Evolutionary conservation across 2,329 filamentous ascomycete species (phyloP).

Genomic region (Ploettnerulaceae sp.): DNA sequence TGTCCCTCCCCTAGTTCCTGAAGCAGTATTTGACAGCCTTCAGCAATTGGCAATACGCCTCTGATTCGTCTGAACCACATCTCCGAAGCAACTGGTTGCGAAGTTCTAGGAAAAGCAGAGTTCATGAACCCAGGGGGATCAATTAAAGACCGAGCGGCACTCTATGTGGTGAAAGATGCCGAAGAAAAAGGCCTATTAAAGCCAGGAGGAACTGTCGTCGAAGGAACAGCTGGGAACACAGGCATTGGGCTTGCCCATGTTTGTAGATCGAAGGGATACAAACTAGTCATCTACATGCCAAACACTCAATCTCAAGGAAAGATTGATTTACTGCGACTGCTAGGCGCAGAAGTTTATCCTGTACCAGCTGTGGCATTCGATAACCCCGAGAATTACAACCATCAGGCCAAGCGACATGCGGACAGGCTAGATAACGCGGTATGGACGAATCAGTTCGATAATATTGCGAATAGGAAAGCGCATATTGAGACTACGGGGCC

Average conservation of each 20-base stretch:
- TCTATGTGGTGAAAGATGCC: slow-evolving; percentile 90
- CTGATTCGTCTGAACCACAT: slow-evolving; percentile 85
- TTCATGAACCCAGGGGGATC: slow-evolving; percentile 98
- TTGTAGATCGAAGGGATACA: slow-evolving; percentile 86
- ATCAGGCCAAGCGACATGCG: slow-evolving; percentile 89
- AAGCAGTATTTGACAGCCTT: slow-evolving; percentile 11
- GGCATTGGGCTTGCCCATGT: slow-evolving; percentile 97
- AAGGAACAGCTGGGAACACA: slow-evolving; percentile 96
- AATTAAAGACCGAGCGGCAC: slow-evolving; percentile 92
- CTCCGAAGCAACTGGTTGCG: slow-evolving; percentile 87
- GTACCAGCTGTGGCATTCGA: slow-evolving; percentile 95
- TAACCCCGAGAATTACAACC: slow-evolving; percentile 95
- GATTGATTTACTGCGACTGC: slow-evolving; percentile 82
- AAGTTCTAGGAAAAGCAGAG: slow-evolving; percentile 92
- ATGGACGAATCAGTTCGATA: slow-evolving; percentile 99
- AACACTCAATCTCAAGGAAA: slow-evolving; percentile 98
- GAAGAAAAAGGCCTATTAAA: slow-evolving; percentile 80
- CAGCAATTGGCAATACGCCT: slow-evolving; percentile 96
- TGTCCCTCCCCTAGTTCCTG: neutral
- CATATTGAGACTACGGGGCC: slow-evolving; percentile 97
- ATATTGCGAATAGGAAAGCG: slow-evolving; percentile 85
- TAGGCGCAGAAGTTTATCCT: slow-evolving; percentile 93
- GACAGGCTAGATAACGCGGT: slow-evolving; percentile 81
- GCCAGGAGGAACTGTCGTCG: slow-evolving; percentile 88
- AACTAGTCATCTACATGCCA: slow-evolving; percentile 98